phyloP scores from a whole-genome alignment of 257 asterid genomes.

The Gynochthodes officinalis region DNA sequence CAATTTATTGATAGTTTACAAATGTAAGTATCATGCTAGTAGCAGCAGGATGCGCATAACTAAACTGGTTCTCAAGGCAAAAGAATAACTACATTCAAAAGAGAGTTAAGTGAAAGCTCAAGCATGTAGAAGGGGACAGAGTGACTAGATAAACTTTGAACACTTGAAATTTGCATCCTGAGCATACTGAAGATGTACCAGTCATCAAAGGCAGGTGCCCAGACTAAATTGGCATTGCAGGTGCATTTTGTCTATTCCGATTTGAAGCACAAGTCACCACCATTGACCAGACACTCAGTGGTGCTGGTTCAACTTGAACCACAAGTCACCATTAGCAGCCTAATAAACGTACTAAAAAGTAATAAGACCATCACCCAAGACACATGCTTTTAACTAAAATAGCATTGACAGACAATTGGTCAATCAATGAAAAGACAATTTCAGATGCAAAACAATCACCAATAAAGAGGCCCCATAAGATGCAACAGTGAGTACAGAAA shows the following conservation, averaged over 20 bases:
- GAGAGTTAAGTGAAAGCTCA: not conserved
- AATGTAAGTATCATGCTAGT: not conserved
- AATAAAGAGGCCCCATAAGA: not conserved
- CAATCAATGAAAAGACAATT: not conserved
- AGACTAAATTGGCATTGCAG: not conserved
- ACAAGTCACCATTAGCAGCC: not conserved
- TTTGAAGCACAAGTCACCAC: not conserved
- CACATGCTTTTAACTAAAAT: not conserved
- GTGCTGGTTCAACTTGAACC: not conserved
- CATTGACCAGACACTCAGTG: not conserved
- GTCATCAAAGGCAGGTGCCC: not conserved
- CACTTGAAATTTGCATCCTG: not conserved
- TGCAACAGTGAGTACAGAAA: not conserved
- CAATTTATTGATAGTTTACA: not conserved
- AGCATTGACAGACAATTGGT: not conserved
- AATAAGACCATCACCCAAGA: not conserved
- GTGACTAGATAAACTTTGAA: not conserved
- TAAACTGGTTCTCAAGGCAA: not conserved
- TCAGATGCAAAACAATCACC: not conserved
- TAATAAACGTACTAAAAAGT: not conserved
- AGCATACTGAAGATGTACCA: not conserved
- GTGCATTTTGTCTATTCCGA: not conserved
- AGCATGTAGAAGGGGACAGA: not conserved
- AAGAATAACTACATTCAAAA: not conserved
- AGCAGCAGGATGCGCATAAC: not conserved